Conservation (phyloP, 2,329 filamentous ascomycete genomes). For the Pestalotiopsis sp. region DNA sequence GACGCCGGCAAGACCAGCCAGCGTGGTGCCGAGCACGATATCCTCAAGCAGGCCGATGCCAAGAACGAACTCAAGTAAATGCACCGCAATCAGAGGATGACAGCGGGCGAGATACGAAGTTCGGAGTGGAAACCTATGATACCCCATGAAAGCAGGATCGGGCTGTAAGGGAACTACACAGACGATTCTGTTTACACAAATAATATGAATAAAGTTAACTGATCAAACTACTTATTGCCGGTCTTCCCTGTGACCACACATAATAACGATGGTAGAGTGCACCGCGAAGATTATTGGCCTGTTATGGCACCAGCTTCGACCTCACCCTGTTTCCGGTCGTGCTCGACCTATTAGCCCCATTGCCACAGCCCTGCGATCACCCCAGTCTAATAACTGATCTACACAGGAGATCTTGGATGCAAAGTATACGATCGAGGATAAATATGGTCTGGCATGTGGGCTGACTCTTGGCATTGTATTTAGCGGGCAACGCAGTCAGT, state of each 20-base stretch:
- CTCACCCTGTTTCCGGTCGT: too few species aligned
- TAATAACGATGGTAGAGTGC: too few species aligned
- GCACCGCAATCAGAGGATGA: background rate
- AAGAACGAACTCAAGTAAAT: slow-evolving; percentile 18
- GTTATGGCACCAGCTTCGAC: too few species aligned
- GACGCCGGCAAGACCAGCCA: slow-evolving; percentile 84
- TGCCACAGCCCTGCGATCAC: too few species aligned
- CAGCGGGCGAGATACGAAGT: background rate
- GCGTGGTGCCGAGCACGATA: slow-evolving; percentile 79
- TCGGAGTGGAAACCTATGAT: slow-evolving; percentile 1
- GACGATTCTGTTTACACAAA: background rate
- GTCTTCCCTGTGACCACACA: background rate
- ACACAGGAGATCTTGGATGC: too few species aligned
- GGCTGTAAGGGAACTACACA: background rate
- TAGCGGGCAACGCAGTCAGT: too few species aligned
- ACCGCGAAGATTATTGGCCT: too few species aligned
- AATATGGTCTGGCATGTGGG: too few species aligned
- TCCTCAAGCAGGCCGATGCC: slow-evolving; percentile 70
- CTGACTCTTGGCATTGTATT: too few species aligned
- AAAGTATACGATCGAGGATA: too few species aligned
- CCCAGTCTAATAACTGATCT: too few species aligned
- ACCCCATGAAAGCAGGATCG: background rate
- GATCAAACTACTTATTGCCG: background rate
- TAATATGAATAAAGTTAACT: background rate
- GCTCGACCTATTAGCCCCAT: too few species aligned